Evolutionary conservation across 225 moss, liverwort and hornwort genomes (phyloP), one percentile per base, ranked within the genome.

Genomic region (Asterella californica): DNA sequence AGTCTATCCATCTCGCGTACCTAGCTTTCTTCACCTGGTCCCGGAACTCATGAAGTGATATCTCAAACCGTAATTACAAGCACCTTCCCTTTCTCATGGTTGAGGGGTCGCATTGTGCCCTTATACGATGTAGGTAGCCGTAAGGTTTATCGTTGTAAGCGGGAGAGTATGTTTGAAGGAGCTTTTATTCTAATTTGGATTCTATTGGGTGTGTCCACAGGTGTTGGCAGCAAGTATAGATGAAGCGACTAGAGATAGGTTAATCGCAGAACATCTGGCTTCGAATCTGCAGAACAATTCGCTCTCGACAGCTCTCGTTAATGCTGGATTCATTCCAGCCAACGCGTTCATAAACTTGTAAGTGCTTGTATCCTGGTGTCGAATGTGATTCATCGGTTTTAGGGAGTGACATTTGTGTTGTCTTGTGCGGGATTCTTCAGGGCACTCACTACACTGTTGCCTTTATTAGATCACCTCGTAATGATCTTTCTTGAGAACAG

Each of bases 241-340:
- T 30, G 85, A 85, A 53, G 81, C 75, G 49, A 85, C 85, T 48
- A 85, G 85, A 63, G 85, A 70, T 64, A 81, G 75, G 70, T 57
- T 85, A 38, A 42, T 82, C 50, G 78, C 85, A 46, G 85, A 79
- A 79, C 78, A 77, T 64, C 57, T 77, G 61, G 77, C 77, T 42
- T 62, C 77, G 15, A 77, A 77, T 19, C 30, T 77, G 61, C 77
- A 77, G 45, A 64, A 77, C 64, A 45, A 45, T 46, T 65, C 77
- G 14, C 67, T 25, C 57, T 72, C 59, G 0, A 38, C 78, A 10
- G 36, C 72, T 63, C 78, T 78, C 62, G 71, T 33, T n/a, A 63
- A 64, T 62, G 77, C 72, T 63, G 62, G 77, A 62, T 64, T 77
- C 45, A 36, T 77, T 65, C 77, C 77, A 64, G 42, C 46, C 57